Evolutionary conservation across 257 asterid species (phyloP).

Genomic region (Plantago elongata): DNA sequence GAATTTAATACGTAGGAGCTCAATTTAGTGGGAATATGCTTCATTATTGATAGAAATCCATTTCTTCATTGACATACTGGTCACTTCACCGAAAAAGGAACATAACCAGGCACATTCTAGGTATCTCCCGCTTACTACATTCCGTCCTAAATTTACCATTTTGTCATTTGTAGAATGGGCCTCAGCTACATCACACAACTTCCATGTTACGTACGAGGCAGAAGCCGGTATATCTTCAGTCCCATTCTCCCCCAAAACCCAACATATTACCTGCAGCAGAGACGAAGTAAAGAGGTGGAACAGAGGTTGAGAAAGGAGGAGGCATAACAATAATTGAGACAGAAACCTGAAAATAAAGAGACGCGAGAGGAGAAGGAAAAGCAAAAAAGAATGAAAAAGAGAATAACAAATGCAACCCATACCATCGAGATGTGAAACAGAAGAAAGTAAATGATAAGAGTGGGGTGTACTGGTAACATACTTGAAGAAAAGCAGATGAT

Average conservation of each 20-base stretch:
- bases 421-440: constrained; percentile 14
- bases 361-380: too few relatives aligned
- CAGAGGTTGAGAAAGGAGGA: background rate
- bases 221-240: constrained; percentile 87
- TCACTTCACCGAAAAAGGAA: too few relatives aligned
- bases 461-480: constrained; percentile 30
- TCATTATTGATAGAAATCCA: too few relatives aligned
- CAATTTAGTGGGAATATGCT: too few relatives aligned
- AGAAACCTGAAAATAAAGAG: background rate
- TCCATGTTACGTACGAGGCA: constrained; percentile 87
- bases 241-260: constrained; percentile 99
- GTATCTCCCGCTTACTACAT: too few relatives aligned
- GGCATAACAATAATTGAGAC: background rate
- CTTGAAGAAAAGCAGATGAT: constrained; percentile 93
- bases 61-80: too few relatives aligned
- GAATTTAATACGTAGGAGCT: too few relatives aligned
- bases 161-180: constrained; percentile 93
- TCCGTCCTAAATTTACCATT: too few relatives aligned
- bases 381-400: background rate
- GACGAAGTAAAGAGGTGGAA: constrained; percentile 15
- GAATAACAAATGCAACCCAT: background rate
- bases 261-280: constrained; percentile 75
- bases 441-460: constrained; percentile 15
- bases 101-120: too few relatives aligned
- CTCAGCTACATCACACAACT: constrained; percentile 88